A percentile compares a stretch with the other conserved stretches of the same genome.
phyloP scores from a whole-genome alignment of 352 stramenopile genomes.

The Saprolegnia parasitica region DNA sequence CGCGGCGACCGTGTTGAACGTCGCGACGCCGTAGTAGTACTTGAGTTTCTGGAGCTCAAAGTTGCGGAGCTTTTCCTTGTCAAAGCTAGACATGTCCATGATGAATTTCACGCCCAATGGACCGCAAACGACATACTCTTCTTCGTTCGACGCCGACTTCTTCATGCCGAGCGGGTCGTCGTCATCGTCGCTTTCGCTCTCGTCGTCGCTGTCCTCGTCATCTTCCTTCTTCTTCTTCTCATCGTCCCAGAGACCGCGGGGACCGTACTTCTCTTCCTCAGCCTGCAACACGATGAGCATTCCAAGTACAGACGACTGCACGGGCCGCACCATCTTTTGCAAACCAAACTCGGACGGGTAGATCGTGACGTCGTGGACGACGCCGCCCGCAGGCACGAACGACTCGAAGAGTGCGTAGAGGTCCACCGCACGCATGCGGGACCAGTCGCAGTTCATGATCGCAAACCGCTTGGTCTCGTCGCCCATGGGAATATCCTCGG shows the following conservation, averaged over 20 bases:
- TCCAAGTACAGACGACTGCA: constrained; percentile 2
- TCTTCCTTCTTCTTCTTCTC: constrained; percentile 35
- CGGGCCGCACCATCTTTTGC: constrained; percentile 85
- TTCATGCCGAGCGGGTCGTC: constrained; percentile 67
- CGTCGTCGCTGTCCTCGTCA: constrained; percentile 34
- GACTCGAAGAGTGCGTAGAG: constrained; percentile 93
- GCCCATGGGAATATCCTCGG: constrained; percentile 75
- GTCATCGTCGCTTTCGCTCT: constrained; percentile 43
- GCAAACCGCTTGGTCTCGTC: constrained; percentile 88
- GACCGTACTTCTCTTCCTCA: constrained; percentile 72
- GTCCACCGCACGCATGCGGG: constrained; percentile 92
- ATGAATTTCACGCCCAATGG: not conserved
- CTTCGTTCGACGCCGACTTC: constrained; percentile 50
- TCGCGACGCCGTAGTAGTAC: constrained; percentile 98
- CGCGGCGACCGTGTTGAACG: constrained; percentile 88
- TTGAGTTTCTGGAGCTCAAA: constrained; percentile 97
- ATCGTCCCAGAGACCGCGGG: constrained; percentile 52
- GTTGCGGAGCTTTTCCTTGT: constrained; percentile 92
- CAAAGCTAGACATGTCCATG: constrained; percentile 54
- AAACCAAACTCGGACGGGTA: constrained; percentile 96
- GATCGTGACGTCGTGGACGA: constrained; percentile 90
- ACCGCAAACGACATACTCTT: constrained; percentile 36
- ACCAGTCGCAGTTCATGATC: constrained; percentile 96
- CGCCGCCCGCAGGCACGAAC: constrained; percentile 87
- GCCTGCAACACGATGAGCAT: constrained; percentile 40